Base-by-base conservation (phyloP, 192 early-diverging fungal genomes). In the Umbelopsis sp. region DNA sequence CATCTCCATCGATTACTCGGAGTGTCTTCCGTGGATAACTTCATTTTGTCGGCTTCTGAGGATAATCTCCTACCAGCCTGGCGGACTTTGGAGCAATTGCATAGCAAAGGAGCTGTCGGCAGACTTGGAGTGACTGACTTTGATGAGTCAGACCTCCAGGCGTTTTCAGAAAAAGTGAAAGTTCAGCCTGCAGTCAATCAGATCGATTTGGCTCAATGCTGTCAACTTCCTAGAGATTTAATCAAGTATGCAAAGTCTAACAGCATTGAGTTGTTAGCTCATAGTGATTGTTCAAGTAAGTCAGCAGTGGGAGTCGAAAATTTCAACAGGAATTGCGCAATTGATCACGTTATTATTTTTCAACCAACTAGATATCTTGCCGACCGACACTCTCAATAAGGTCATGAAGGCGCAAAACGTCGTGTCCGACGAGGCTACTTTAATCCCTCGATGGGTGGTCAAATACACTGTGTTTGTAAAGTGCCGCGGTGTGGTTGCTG, bases 381-480 rank as follows among this genome's bases (percentile, higher is more conserved):
- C 82, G 2, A 47, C 72, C 22, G 67, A 80, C 25, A 78, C 80
- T 22, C 73, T 86, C 1, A 68, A 69, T 6, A 44, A 49, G n/a
- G 50, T 86, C 51, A 48, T 86, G 41, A 66, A 73, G 49, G 67
- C 74, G 44, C 44, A 70, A 64, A 64, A 69, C 20, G 72, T 75
- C 2, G 70, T 66, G 0, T 61, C 66, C 18, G 68, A 68, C 3
- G n/a, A 50, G 5, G 45, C 45, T 8, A 46, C 66, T 0, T 48
- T 83, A 25, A 27, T 20, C 4, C 84, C 84, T 3, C 82, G 79
- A 25, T 86, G 82, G 81, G 81, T 86, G 23, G 74, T 86, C 55
- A 86, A 86, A 68, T 86, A 86, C 58, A 73, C 80, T 61, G 78
- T 78, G n/a, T 80, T 83, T 53, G 77, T 82, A 20, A 76, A 74